phyloP scores from a whole-genome alignment of 2,329 filamentous ascomycete species.

The Colletotrichum limetticola region DNA sequence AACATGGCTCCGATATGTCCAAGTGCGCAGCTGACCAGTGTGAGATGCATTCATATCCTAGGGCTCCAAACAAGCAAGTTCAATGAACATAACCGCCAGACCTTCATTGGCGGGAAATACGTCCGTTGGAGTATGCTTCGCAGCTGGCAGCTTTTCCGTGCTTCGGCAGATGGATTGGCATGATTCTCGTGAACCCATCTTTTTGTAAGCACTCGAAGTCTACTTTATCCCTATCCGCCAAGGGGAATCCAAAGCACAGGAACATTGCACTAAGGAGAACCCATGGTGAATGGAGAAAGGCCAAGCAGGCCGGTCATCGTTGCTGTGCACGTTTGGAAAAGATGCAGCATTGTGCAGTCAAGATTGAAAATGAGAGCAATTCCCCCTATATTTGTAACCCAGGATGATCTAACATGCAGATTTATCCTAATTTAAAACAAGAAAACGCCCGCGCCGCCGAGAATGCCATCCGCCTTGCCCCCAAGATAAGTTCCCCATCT shows the following conservation, averaged over 20 bases:
- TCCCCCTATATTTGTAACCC: not conserved
- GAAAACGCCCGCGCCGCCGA: conserved; percentile 1
- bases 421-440: not conserved
- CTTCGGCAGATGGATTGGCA: not conserved
- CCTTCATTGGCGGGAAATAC: not conserved
- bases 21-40: not conserved
- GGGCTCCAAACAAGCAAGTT: not conserved
- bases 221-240: not conserved
- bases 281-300: not conserved
- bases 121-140: not conserved
- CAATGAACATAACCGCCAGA: not conserved
- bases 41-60: not conserved
- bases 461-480: not conserved
- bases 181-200: not conserved
- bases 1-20: not conserved
- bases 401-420: not conserved
- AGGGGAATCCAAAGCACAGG: not conserved
- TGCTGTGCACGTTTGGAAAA: not conserved
- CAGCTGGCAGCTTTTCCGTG: not conserved
- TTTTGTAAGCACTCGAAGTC: not conserved
- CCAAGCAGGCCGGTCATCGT: no score
- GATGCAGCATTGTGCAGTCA: not conserved
- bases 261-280: not conserved
- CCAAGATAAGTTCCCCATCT: not conserved
- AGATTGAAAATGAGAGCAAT: not conserved